phyloP scores from a whole-genome alignment of 805 yeast genomes.

The Suhomyces sp. region DNA sequence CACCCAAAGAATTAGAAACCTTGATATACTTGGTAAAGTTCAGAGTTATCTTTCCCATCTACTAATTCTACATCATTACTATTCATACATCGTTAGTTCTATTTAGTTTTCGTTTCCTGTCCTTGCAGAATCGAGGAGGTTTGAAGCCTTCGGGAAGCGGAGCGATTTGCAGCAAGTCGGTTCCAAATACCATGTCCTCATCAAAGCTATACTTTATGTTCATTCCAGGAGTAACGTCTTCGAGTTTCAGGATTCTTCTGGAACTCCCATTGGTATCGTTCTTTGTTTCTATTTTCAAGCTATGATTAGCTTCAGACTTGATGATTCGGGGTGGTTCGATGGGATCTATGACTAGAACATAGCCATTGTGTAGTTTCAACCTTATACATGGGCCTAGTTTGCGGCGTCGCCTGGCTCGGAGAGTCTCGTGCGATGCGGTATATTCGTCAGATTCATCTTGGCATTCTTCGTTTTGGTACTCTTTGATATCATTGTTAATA shows the following conservation, averaged over 20 bases:
- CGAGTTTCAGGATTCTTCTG: background rate
- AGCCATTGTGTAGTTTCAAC: slow-evolving; percentile 36
- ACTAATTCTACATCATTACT: background rate
- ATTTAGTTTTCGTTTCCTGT: background rate
- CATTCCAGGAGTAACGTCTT: background rate
- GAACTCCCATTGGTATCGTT: too few relatives aligned
- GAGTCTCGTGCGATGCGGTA: slow-evolving; percentile 18
- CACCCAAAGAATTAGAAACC: too few relatives aligned
- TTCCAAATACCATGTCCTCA: background rate
- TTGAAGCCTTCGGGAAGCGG: background rate
- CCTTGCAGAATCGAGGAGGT: background rate
- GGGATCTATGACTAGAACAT: slow-evolving; percentile 41
- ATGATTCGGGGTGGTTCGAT: slow-evolving; percentile 22
- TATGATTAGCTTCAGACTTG: background rate
- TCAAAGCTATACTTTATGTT: background rate
- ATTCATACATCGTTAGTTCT: background rate
- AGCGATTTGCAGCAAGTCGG: background rate
- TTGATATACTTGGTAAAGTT: too few relatives aligned
- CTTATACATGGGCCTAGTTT: slow-evolving; percentile 36
- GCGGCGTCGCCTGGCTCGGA: slow-evolving; percentile 20
- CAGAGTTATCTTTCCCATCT: too few relatives aligned
- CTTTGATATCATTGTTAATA: slow-evolving; percentile 25
- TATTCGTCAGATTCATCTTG: slow-evolving; percentile 26
- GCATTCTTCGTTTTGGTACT: slow-evolving; percentile 9
- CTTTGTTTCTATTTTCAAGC: background rate